Percentiles rank a stretch among this genome's conserved stretches.
Evolutionary conservation across 1,284 basidiomycete species (phyloP).

Genomic region (Neonothopanus nambi): DNA sequence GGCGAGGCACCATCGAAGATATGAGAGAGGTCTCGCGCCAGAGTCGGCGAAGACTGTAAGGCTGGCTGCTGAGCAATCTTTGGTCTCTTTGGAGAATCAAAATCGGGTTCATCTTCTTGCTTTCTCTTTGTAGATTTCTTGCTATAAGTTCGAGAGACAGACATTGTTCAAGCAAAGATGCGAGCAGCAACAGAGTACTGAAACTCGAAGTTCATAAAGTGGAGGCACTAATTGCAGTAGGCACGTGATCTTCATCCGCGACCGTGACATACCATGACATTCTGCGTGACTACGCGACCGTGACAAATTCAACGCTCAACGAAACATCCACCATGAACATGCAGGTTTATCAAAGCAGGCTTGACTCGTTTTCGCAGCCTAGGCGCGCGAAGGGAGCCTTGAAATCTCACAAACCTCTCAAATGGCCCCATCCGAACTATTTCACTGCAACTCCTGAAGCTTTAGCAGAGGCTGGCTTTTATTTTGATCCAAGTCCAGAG

Average conservation of each 20-base stretch:
- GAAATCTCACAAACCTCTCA: conserved; percentile 45
- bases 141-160: conserved; percentile 42
- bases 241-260: conserved; percentile 18
- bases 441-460: conserved; percentile 67
- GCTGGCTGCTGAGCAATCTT: conserved; percentile 25
- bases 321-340: conserved; percentile 50
- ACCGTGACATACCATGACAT: conserved; percentile 27
- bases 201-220: not conserved
- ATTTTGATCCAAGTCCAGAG: conserved; percentile 62
- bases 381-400: conserved; percentile 47
- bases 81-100: conserved; percentile 29
- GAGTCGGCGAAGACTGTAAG: conserved; percentile 21
- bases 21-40: conserved; percentile 35
- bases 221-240: not conserved
- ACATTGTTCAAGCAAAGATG: conserved; percentile 5
- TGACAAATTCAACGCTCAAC: not conserved
- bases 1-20: conserved; percentile 36
- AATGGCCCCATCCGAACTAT: conserved; percentile 66
- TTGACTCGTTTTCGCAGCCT: conserved; percentile 60
- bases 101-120: conserved; percentile 17
- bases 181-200: not conserved
- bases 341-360: conserved; percentile 45
- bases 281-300: conserved; percentile 11
- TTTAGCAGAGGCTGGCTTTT: conserved; percentile 84
- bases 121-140: conserved; percentile 38